These are phyloP conservation scores for Phlyctochytrium planicorne DNA, from an alignment of 192 early-diverging fungal genomes.

Conservation along the genomic window DNA sequence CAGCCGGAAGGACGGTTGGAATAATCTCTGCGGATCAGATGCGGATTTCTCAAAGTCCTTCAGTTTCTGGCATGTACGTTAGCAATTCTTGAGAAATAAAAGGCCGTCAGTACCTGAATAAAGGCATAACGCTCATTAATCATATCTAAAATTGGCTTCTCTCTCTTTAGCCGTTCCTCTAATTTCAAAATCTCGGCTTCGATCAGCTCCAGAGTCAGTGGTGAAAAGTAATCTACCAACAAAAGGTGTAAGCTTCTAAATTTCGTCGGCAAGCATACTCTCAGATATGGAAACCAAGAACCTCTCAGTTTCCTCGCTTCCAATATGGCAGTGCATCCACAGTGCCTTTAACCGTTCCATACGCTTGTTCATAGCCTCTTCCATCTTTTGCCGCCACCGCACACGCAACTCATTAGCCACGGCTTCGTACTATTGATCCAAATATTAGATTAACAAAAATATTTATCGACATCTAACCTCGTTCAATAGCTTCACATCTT, in stretches of 20 bases:
- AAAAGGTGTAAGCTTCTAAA: not conserved
- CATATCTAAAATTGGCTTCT: constrained; percentile 23
- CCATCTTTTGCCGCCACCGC: constrained; percentile 38
- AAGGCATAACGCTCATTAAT: constrained; percentile 27
- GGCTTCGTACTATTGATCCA: constrained; percentile 24
- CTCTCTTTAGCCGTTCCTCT: constrained; percentile 18
- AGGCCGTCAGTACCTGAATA: not conserved
- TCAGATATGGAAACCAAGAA: constrained; percentile 23
- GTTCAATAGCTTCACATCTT: constrained; percentile 25
- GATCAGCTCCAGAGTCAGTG: constrained; percentile 29
- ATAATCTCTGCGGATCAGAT: constrained; percentile 71
- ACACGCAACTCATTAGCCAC: constrained; percentile 28
- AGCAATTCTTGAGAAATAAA: constrained; percentile 8
- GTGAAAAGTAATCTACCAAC: constrained; percentile 39
- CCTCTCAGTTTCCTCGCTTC: constrained; percentile 13
- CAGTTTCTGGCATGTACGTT: constrained; percentile 51
- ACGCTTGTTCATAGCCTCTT: constrained; percentile 19
- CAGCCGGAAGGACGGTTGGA: constrained; percentile 73
- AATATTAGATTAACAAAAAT: too few species aligned
- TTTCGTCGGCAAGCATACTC: constrained; percentile 15
- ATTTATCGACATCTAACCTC: constrained; percentile 20
- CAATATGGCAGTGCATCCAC: constrained; percentile 37
- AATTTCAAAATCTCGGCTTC: constrained; percentile 26
- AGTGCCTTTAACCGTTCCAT: constrained; percentile 21
- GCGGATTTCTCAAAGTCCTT: constrained; percentile 75